Evolutionary conservation across 177 flowering plant genomes (phyloP).

Genomic region (Vitis hybrid): DNA sequence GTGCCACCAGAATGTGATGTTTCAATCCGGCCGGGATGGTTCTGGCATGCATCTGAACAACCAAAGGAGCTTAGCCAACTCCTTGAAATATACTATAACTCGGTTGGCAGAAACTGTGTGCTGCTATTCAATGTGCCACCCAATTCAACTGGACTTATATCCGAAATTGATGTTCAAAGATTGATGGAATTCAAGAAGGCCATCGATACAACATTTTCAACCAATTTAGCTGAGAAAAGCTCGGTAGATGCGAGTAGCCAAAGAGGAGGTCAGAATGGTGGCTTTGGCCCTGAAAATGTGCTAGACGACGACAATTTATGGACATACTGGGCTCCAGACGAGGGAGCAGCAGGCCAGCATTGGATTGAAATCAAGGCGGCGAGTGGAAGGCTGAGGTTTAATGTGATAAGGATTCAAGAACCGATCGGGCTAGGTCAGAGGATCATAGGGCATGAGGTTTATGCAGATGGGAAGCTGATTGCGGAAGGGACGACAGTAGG

Average conservation of each 20-base stretch:
- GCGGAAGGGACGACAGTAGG: conserved; percentile 75
- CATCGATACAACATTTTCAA: conserved; percentile 54
- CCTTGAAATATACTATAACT: conserved; percentile 77
- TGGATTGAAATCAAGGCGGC: conserved; percentile 71
- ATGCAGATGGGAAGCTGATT: conserved; percentile 57
- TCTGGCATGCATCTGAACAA: conserved; percentile 77
- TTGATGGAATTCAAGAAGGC: conserved; percentile 55
- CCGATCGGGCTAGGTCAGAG: conserved; percentile 93
- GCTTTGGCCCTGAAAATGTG: conserved; percentile 59
- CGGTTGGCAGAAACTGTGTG: conserved; percentile 88
- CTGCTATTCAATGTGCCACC: conserved; percentile 91
- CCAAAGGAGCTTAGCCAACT: conserved; percentile 66
- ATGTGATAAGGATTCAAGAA: conserved; percentile 87
- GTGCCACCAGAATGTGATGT: conserved; percentile 90
- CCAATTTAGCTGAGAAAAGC: conserved; percentile 49
- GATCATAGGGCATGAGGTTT: conserved; percentile 57
- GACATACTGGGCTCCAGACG: conserved; percentile 90
- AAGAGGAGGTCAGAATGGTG: conserved; percentile 58
- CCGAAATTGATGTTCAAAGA: conserved; percentile 47
- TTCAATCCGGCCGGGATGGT: conserved; percentile 86
- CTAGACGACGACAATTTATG: conserved; percentile 70
- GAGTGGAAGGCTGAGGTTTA: conserved; percentile 49
- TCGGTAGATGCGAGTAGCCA: conserved; percentile 65
- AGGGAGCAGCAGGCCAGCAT: conserved; percentile 25
- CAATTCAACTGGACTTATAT: conserved; percentile 68